Evolutionary conservation across 2,329 filamentous ascomycete genomes (phyloP).

Genomic region (Botryosphaeria dothidea): DNA sequence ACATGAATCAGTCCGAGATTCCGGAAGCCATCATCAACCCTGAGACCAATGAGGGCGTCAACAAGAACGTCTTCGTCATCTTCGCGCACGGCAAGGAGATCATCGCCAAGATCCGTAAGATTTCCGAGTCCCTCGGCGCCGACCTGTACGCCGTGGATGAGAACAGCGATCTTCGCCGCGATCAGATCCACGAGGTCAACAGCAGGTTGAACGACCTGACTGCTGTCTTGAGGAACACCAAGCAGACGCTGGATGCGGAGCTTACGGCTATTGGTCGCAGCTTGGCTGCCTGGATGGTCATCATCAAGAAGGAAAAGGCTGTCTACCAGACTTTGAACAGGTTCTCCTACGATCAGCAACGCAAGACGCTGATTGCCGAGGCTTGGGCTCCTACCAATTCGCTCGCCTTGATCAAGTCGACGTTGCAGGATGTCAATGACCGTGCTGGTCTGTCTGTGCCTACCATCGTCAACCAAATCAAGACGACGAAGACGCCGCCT

Average conservation of each 20-base stretch:
- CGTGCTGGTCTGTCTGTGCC: slow-evolving; percentile 94
- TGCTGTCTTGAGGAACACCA: slow-evolving; percentile 92
- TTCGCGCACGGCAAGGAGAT: slow-evolving; percentile 99
- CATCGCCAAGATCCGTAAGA: slow-evolving; percentile 97
- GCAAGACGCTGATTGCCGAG: slow-evolving; percentile 95
- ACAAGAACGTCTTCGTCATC: slow-evolving; percentile 99
- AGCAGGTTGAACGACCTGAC: slow-evolving; percentile 86
- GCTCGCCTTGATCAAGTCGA: slow-evolving; percentile 84
- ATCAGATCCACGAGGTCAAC: slow-evolving; percentile 98
- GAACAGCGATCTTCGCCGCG: slow-evolving; percentile 90
- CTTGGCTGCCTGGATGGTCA: slow-evolving; percentile 93
- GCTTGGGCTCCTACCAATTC: slow-evolving; percentile 96
- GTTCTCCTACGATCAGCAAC: slow-evolving; percentile 93
- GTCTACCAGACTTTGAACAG: slow-evolving; percentile 94
- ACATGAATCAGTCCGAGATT: slow-evolving; percentile 99
- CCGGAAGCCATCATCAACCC: slow-evolving; percentile 90
- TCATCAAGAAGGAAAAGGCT: slow-evolving; percentile 97
- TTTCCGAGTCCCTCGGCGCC: slow-evolving; percentile 94
- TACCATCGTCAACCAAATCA: slow-evolving; percentile 97
- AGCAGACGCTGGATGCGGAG: slow-evolving; percentile 89
- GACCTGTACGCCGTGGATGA: slow-evolving; percentile 97
- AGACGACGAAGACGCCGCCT: slow-evolving; percentile 94
- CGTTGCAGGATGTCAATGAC: slow-evolving; percentile 94
- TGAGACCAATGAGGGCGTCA: slow-evolving; percentile 83
- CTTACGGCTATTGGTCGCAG: slow-evolving; percentile 90